A percentile compares a stretch with the other conserved stretches of the same genome.
phyloP scores from a whole-genome alignment of 2,329 filamentous ascomycete genomes.

The Ilyonectria sp. region DNA sequence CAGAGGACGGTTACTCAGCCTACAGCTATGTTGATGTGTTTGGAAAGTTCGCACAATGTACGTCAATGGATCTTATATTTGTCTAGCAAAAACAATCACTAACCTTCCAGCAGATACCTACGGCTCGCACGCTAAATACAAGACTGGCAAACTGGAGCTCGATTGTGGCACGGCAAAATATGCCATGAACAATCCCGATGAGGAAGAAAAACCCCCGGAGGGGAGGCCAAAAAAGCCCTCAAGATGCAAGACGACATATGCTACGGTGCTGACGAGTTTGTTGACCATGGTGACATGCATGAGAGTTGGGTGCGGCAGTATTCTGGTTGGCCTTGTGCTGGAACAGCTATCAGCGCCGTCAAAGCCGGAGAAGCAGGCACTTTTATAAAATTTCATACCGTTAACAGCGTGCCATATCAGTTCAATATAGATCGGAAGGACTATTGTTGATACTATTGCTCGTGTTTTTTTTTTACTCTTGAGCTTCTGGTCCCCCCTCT shows the following conservation, averaged over 20 bases:
- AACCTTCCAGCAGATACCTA: not conserved
- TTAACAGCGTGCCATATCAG: conserved; percentile 1
- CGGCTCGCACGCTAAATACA: not conserved
- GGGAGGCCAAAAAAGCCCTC: not conserved
- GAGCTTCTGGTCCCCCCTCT: no score
- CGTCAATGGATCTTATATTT: not conserved
- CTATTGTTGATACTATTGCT: not conserved
- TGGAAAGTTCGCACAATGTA: conserved; percentile 6
- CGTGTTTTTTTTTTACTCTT: no score
- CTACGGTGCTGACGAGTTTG: conserved; percentile 8
- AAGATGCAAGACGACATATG: not conserved
- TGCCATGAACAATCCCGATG: conserved; percentile 1
- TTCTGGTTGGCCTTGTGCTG: not conserved
- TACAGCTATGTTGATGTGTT: conserved; percentile 5
- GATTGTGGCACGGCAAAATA: conserved; percentile 2
- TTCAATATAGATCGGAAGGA: conserved; percentile 16
- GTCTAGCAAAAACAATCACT: not conserved
- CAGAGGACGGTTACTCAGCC: not conserved
- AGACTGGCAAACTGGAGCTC: not conserved
- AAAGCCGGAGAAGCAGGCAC: not conserved
- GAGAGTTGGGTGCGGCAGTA: not conserved
- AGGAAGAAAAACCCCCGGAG: not conserved
- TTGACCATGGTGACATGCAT: conserved; percentile 4
- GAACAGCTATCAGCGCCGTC: not conserved
- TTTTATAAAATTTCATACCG: not conserved